These are phyloP conservation scores for Liquidambar formosana DNA, from an alignment of 164 flowering plant species.

Conservation along the genomic window DNA sequence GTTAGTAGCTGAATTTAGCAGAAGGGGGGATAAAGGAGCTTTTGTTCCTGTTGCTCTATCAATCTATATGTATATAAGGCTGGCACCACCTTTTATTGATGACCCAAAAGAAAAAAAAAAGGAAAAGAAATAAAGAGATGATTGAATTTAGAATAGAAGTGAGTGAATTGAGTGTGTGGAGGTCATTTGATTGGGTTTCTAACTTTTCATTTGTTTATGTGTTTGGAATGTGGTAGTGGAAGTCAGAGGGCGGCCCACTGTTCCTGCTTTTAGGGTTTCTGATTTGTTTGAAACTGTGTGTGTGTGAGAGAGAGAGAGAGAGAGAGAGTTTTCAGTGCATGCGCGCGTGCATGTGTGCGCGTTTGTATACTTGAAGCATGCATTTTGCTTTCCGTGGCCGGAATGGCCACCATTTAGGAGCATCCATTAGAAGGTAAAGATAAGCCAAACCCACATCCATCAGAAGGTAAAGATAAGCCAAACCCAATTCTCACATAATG, in stretches of 20 bases:
- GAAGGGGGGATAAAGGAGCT: conserved; percentile 22
- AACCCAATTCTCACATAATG: background rate
- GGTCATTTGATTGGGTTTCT: conserved; percentile 15
- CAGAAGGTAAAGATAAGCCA: too few relatives aligned
- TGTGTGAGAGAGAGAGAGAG: background rate
- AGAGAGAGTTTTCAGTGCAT: conserved; percentile 2
- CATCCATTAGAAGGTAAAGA: background rate
- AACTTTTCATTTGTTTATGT: conserved; percentile 21
- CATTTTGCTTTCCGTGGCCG: too few relatives aligned
- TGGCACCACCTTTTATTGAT: conserved; percentile 8
- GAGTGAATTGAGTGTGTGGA: conserved; percentile 15
- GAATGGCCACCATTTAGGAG: background rate
- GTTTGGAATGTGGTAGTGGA: conserved; percentile 52
- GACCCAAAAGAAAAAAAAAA: background rate
- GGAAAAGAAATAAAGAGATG: background rate
- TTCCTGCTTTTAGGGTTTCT: conserved; percentile 38
- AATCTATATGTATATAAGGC: background rate
- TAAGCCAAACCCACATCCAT: background rate
- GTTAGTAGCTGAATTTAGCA: conserved; percentile 48
- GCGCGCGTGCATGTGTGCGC: background rate
- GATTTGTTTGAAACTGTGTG: background rate
- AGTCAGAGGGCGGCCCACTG: conserved; percentile 56
- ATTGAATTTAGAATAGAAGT: conserved; percentile 27
- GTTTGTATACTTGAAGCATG: too few relatives aligned
- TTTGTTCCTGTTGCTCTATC: conserved; percentile 39